These are phyloP conservation scores for Candida easanensis DNA, from an alignment of 805 yeast species.

Conservation along the genomic window DNA sequence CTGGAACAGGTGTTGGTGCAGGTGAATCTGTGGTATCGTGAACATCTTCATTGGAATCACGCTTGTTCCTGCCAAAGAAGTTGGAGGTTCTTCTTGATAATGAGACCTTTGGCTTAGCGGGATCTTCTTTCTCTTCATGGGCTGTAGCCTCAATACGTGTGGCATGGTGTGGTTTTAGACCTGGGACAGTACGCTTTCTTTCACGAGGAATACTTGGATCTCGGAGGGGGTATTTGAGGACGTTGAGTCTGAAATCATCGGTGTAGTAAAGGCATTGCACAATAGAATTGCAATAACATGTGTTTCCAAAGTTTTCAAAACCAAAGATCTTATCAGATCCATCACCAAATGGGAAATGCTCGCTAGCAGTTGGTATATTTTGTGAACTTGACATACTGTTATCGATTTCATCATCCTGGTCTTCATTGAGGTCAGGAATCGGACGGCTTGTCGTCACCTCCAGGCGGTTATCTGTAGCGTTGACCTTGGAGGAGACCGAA, in stretches of 20 bases:
- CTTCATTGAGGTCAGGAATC: conserved; percentile 1
- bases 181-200: conserved; percentile 40
- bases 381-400: not conserved
- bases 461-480: not conserved
- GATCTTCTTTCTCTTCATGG: conserved; percentile 12
- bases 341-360: conserved; percentile 53
- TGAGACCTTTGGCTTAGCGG: conserved; percentile 11
- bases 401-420: not conserved
- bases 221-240: conserved; percentile 47
- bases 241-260: conserved; percentile 57
- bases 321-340: conserved; percentile 73
- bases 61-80: conserved; percentile 28
- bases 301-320: conserved; percentile 83
- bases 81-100: conserved; percentile 28
- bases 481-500: conserved; percentile 6
- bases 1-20: conserved; percentile 1
- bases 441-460: conserved; percentile 1
- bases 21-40: conserved; percentile 3
- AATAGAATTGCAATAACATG: conserved; percentile 93
- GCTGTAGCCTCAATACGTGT: conserved; percentile 12
- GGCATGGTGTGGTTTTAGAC: conserved; percentile 40
- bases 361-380: not conserved
- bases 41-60: conserved; percentile 16
- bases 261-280: conserved; percentile 84
- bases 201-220: conserved; percentile 28